Evolutionary conservation across 805 yeast genomes (phyloP).

Genomic region (Priceomyces fermenticarens): DNA sequence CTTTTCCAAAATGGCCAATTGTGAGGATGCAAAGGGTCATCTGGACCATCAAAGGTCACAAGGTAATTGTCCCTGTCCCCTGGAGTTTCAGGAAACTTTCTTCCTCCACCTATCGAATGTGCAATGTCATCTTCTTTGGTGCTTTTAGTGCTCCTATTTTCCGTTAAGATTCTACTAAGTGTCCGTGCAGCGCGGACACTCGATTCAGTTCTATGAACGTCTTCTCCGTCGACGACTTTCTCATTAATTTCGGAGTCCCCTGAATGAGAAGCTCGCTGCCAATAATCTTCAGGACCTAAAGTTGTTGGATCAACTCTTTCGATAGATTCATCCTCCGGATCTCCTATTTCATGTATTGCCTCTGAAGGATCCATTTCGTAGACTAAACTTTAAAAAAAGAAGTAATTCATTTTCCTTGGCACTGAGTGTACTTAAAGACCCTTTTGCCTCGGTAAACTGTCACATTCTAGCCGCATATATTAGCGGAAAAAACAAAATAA

Average conservation of each 20-base stretch:
- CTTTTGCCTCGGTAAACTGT: too few relatives aligned
- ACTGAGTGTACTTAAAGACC: too few relatives aligned
- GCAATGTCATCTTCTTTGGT: conserved; percentile 18
- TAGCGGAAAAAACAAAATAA: too few relatives aligned
- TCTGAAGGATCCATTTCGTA: too few relatives aligned
- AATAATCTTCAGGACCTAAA: too few relatives aligned
- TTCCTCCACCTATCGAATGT: conserved; percentile 16
- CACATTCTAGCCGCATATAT: too few relatives aligned
- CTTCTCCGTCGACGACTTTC: conserved; percentile 4
- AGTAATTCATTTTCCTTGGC: too few relatives aligned
- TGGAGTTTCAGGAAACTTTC: conserved; percentile 4
- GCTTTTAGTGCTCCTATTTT: conserved; percentile 15
- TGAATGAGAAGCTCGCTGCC: too few relatives aligned
- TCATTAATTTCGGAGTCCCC: not conserved
- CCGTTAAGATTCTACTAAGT: conserved; percentile 18
- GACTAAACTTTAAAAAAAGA: too few relatives aligned
- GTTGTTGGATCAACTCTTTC: too few relatives aligned
- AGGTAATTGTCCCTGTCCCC: conserved; percentile 6
- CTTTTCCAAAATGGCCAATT: conserved; percentile 36
- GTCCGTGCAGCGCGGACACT: conserved; percentile 14
- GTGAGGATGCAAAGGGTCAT: conserved; percentile 22
- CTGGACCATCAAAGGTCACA: conserved; percentile 14
- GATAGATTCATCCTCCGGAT: too few relatives aligned
- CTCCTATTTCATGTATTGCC: too few relatives aligned
- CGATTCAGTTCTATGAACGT: conserved; percentile 14